Base-by-base conservation (phyloP, 164 flowering plant species). In the Chloranthus sessilifolius region DNA sequence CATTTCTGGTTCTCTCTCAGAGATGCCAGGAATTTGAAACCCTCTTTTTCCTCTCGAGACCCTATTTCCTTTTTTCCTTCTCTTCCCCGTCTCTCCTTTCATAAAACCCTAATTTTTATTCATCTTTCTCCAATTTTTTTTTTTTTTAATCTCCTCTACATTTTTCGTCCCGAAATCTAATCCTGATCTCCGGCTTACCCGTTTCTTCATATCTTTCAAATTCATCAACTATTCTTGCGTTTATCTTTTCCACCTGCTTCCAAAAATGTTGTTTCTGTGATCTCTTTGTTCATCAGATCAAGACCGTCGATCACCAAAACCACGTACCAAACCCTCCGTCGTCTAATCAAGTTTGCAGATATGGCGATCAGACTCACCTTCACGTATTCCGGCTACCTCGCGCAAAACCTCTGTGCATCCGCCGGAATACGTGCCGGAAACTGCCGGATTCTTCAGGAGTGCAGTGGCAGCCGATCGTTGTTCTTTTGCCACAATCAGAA, bases 351-450 rank as follows among this genome's bases (percentile, higher is more conserved):
- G 41, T 11, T 69, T 8, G 58, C 47, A 10, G 27, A 5, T 47
- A 81, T 83, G 91, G 95, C 91, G 61, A 66, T 88, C 60, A 59
- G 83, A 17, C 58, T 65, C 45, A 83, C 96, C 37, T 52, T 75
- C 37, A 38, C 61, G 56, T 81, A 56, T 63, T 77, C 96, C 51
- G 75, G 83, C 68, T 72, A 78, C 56, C 61, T 80, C 4, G 85
- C 80, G 35, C 75, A 75, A 20, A 81, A 58, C 67, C 29, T 88
- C 0, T 74, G 74, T 19, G 61, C 76, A 31, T 46, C 76, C 16
- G 71, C 83, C 61, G 68, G 74, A 2, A 2, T 17, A 9, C 70
- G 77, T 28, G 51, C 47, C 4, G 69, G 71, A 2, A 66, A 60
- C 15, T 63, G 58, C 54, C 73, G 83, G 1, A 19, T 62, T 27